Base-by-base conservation (phyloP, 169 alveolate genomes). In the Eimeria zaria region DNA sequence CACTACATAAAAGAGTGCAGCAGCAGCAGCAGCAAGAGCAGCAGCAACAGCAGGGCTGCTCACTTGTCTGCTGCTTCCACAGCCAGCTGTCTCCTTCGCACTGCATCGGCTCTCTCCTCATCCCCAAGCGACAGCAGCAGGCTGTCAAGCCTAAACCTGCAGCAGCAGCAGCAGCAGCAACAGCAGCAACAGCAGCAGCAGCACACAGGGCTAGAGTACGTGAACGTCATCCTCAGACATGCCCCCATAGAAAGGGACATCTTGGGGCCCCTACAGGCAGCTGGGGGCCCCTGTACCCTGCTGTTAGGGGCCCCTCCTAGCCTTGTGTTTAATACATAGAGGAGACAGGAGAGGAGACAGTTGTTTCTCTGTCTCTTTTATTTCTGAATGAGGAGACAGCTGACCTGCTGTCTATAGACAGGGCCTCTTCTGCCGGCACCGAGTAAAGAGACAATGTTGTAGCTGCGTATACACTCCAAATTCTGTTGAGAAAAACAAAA, bases 361-460 rank as follows among this genome's bases (percentile, higher is more conserved):
- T n/a, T n/a, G n/a, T n/a, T n/a, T n/a, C n/a, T n/a, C n/a, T n/a
- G n/a, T n/a, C n/a, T n/a, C n/a, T n/a, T n/a, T n/a, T n/a, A n/a
- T n/a, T n/a, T n/a, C n/a, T 51, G 58, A 62, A 33, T 24, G 14
- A 62, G 39, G 74, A 62, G 74, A 62, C 74, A n/a, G 39, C 89
- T 22, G 24, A 78, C 89, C 89, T 78, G 89, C 89, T 78, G 89
- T 78, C 89, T 44, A 78, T 78, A 16, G 89, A 67, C 4, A 78
- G 89, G 62, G 89, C 89, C 67, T 78, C 89, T 44, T 78, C 89
- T 27, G 44, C 89, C 5, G 89, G 89, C 11, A 78, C 89, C 5
- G 64, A 20, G 48, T 41, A 78, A 22, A 78, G 89, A 30, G 30
- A 46, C 44, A 44, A 46, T 16, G 69, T 48, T 16, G 22, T 64